phyloP scores from a whole-genome alignment of 73 alveolate genomes.

The Paramecium primaurelia region DNA sequence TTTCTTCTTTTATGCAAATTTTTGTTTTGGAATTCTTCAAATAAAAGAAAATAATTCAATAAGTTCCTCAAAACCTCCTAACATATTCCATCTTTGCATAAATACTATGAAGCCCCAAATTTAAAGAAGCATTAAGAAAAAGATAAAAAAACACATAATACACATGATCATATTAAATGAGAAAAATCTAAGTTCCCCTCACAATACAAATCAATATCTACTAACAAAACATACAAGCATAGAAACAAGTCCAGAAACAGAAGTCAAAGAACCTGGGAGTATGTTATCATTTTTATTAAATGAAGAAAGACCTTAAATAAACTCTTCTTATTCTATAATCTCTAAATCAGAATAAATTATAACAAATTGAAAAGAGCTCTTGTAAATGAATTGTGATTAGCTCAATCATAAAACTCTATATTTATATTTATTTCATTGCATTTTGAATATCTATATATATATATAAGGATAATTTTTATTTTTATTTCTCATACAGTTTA shows the following conservation, averaged over 20 bases:
- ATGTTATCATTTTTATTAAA: neutral
- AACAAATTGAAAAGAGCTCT: neutral
- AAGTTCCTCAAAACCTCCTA: neutral
- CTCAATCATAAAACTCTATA: neutral
- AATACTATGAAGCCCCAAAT: neutral
- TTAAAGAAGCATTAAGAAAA: neutral
- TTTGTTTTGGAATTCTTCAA: neutral
- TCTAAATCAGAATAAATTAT: neutral
- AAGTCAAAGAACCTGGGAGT: conserved; percentile 35
- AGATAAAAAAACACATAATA: neutral
- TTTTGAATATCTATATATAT: neutral
- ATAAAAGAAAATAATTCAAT: neutral
- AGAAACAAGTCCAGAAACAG: conserved; percentile 20
- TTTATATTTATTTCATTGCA: neutral
- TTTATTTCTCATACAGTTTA: neutral
- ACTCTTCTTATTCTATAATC: neutral
- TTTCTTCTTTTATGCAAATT: neutral
- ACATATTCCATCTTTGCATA: neutral
- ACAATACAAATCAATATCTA: neutral
- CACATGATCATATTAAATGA: neutral
- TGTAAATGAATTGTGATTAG: neutral
- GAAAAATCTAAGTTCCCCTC: conserved; percentile 9
- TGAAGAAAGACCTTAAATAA: conserved; percentile 8
- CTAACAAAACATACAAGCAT: neutral
- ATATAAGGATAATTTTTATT: neutral